A percentile compares a stretch with the other conserved stretches of the same genome.
phyloP scores from a whole-genome alignment of 1,139 yeast species.

The Pichia sp. region DNA sequence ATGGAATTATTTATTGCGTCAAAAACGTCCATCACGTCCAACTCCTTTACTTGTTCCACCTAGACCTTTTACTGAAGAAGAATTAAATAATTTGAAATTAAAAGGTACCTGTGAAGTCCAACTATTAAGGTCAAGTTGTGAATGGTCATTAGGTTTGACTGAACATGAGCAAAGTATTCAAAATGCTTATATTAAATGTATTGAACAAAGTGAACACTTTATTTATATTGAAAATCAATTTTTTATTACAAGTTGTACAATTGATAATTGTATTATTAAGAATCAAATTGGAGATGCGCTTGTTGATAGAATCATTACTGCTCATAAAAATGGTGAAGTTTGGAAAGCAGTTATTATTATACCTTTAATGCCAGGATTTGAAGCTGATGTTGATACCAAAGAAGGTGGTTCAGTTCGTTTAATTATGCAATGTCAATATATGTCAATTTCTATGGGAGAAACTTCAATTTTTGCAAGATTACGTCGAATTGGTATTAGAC shows the following conservation, averaged over 20 bases:
- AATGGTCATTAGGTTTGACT: conserved; percentile 87
- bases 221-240: conserved; percentile 86
- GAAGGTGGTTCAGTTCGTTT: conserved; percentile 93
- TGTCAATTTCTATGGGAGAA: conserved; percentile 87
- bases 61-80: conserved; percentile 72
- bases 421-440: conserved; percentile 94
- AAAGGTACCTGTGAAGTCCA: conserved; percentile 92
- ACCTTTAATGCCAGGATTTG: conserved; percentile 98
- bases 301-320: conserved; percentile 87
- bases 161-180: conserved; percentile 88
- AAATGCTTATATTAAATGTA: conserved; percentile 82
- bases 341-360: conserved; percentile 93
- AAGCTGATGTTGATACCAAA: conserved; percentile 85
- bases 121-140: conserved; percentile 78
- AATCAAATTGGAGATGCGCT: conserved; percentile 94
- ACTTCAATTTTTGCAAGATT: conserved; percentile 85
- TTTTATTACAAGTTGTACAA: conserved; percentile 79
- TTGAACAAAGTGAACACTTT: conserved; percentile 88
- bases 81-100: conserved; percentile 55
- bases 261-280: conserved; percentile 80
- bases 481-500: conserved; percentile 66
- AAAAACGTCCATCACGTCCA: conserved; percentile 87
- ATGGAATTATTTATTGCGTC: conserved; percentile 91
- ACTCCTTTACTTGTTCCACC: conserved; percentile 94
- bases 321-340: conserved; percentile 64